A percentile compares a stretch with the other conserved stretches of the same genome.
These are phyloP conservation scores for Theobroma grandiflorum DNA, from an alignment of 441 rosid species.

Conservation along the genomic window DNA sequence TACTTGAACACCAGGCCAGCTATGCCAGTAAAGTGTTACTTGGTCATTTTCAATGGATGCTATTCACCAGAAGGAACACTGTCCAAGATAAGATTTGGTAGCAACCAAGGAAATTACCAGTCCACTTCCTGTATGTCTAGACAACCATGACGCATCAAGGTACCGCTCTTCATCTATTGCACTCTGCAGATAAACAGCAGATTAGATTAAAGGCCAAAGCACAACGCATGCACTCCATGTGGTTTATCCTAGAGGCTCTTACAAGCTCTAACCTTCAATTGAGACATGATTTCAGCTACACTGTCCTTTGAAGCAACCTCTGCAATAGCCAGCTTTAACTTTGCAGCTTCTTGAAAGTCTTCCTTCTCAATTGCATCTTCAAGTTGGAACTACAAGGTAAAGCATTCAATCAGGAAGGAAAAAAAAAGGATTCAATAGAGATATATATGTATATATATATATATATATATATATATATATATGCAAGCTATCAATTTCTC, in stretches of 20 bases:
- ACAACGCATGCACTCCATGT: background rate
- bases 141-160: constrained; percentile 82
- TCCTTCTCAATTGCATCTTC: constrained; percentile 89
- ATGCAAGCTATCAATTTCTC: background rate
- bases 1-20: background rate
- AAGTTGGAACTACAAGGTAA: constrained; percentile 70
- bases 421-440: background rate
- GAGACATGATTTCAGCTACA: constrained; percentile 80
- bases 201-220: constrained; percentile 27
- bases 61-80: constrained; percentile 15
- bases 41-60: background rate
- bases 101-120: constrained; percentile 58
- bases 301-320: constrained; percentile 74
- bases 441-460: background rate
- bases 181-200: constrained; percentile 48
- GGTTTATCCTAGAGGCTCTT: background rate
- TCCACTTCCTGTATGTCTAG: constrained; percentile 86
- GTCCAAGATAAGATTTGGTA: constrained; percentile 13
- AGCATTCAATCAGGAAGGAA: constrained; percentile 17
- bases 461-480: background rate
- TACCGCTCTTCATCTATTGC: constrained; percentile 86
- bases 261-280: constrained; percentile 63
- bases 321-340: constrained; percentile 72
- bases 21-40: background rate
- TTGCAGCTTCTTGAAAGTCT: constrained; percentile 88